A percentile compares a stretch with the other conserved stretches of the same genome.
These are phyloP conservation scores for Saccharomycopsis selenospora DNA, from an alignment of 805 yeast genomes.

Conservation along the genomic window DNA sequence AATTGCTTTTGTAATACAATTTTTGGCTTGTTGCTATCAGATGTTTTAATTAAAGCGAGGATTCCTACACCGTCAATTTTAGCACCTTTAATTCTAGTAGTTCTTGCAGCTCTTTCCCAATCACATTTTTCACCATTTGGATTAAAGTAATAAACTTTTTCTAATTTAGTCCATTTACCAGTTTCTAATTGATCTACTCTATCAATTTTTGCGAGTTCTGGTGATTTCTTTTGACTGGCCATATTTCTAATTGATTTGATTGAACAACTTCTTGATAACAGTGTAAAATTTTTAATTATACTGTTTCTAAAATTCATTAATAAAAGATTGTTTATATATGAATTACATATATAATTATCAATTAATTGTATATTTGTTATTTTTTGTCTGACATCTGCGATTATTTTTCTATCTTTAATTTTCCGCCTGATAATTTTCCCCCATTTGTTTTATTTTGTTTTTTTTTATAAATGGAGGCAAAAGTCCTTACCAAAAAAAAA, in stretches of 20 bases:
- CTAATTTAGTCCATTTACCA: slow-evolving; percentile 62
- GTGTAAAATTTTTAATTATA: too few species aligned
- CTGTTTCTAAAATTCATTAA: not conserved
- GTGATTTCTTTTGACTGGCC: slow-evolving; percentile 26
- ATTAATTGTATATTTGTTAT: not conserved
- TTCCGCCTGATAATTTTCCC: too few species aligned
- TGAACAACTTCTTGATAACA: too few species aligned
- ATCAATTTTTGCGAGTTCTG: slow-evolving; percentile 31
- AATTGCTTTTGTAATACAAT: slow-evolving; percentile 77
- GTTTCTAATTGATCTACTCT: slow-evolving; percentile 27
- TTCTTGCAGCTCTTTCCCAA: slow-evolving; percentile 88
- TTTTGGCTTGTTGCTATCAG: slow-evolving; percentile 28
- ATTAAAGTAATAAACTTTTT: slow-evolving; percentile 62
- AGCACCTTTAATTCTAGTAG: slow-evolving; percentile 57
- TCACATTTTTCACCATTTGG: slow-evolving; percentile 62
- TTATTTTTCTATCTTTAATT: not conserved
- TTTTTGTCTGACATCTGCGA: not conserved
- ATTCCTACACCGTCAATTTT: slow-evolving; percentile 89
- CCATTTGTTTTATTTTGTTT: too few species aligned
- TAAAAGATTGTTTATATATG: too few species aligned
- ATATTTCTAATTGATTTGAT: slow-evolving; percentile 2
- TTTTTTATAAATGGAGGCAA: too few species aligned
- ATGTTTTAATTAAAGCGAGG: slow-evolving; percentile 56
- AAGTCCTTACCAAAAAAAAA: too few species aligned
- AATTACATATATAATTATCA: not conserved